Percentiles rank a stretch among this genome's conserved stretches.
Conservation (phyloP, 2,329 filamentous ascomycete genomes). For the Phyllosticta citrichinensis region DNA sequence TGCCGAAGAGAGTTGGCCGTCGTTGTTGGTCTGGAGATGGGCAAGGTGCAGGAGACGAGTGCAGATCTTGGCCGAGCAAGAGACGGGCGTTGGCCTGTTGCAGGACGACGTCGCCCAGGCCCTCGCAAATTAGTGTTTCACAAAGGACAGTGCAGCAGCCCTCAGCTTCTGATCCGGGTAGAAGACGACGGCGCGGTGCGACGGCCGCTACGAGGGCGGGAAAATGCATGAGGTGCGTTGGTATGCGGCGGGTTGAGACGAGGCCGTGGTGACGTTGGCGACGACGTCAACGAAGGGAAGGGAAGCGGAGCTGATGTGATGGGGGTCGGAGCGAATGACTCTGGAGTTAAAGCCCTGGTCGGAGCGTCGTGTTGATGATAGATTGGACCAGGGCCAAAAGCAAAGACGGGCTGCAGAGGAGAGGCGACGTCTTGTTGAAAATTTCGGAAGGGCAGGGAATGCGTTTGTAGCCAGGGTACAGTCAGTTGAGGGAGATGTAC, state of each 20-base stretch:
- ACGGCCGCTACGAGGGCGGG: not conserved
- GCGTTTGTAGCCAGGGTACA: not conserved
- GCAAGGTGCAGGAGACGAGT: not conserved
- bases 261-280: not conserved
- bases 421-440: not conserved
- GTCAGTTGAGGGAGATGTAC: too few species aligned
- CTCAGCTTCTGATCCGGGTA: not conserved
- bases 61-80: not conserved
- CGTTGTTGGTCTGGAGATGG: not conserved
- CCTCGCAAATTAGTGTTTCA: not conserved
- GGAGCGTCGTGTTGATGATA: conserved; percentile 8
- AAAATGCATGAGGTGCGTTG: not conserved
- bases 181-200: not conserved
- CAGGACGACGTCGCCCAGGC: not conserved
- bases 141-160: not conserved
- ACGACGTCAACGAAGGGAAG: not conserved
- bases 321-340: too few species aligned
- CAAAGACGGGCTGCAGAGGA: not conserved
- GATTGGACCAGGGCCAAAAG: conserved; percentile 10
- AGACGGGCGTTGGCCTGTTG: not conserved
- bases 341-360: conserved; percentile 1
- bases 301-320: not conserved
- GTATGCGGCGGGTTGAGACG: not conserved
- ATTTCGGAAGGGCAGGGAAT: not conserved
- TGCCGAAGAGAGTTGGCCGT: not conserved